Percentiles rank a stretch among this genome's conserved stretches.
Conservation (phyloP, 768 basidiomycete species). For the Leccinum truebloodii region DNA sequence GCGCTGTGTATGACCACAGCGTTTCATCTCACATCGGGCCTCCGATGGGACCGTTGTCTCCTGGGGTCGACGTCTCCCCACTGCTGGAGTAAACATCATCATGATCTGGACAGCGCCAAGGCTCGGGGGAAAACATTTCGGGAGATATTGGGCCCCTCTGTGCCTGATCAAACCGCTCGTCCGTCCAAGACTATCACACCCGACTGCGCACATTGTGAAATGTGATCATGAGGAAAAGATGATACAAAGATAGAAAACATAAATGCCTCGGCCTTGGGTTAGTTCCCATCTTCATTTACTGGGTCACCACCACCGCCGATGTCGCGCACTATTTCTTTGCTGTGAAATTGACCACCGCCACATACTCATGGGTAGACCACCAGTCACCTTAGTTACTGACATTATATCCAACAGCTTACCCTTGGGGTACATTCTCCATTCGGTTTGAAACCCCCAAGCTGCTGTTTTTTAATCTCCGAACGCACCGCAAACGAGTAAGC, state of each 20-base stretch:
- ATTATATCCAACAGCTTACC: background rate
- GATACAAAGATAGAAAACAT: background rate
- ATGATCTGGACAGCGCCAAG: background rate
- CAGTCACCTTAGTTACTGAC: background rate
- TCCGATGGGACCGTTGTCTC: background rate
- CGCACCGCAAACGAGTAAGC: background rate
- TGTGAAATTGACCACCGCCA: background rate
- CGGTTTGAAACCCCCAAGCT: background rate
- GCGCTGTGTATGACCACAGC: background rate
- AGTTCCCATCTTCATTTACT: background rate
- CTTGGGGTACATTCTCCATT: background rate
- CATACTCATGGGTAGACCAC: background rate
- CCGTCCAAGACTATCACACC: background rate
- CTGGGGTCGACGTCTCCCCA: background rate
- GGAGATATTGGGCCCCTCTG: background rate
- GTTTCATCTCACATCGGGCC: background rate
- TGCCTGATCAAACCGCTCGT: background rate
- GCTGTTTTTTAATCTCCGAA: background rate
- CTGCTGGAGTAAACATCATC: background rate
- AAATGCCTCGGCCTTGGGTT: background rate
- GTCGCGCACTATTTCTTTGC: background rate
- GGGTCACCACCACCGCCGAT: background rate
- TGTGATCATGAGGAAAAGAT: background rate
- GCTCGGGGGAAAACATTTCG: background rate
- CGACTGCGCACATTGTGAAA: background rate